Evolutionary conservation across 495 filamentous ascomycete species (phyloP), one percentile per base, ranked within the genome.

Genomic region (Saxophila tyrrhenica): DNA sequence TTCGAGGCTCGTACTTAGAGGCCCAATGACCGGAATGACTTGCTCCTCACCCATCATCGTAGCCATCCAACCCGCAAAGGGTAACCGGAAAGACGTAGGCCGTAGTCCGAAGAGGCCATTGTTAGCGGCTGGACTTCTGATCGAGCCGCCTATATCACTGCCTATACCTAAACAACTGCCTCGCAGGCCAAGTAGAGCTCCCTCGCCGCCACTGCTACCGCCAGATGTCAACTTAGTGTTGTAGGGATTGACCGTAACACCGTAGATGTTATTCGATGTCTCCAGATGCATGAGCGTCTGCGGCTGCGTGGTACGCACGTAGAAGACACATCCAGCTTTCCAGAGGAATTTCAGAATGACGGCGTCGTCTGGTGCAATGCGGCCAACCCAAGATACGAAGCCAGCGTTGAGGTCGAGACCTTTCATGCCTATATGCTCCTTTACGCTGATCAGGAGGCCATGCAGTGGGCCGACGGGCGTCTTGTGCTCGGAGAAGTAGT

Each of bases 201-300:
- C 78, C 62, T 88, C 84, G 45, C 84, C 84, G 15, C 83, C 82
- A 1, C 79, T 79, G 43, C 77, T 81, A 0, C 83, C 83, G 5
- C 83, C 83, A 3, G 75, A 64, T 10, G 77, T 83, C 25, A 85
- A 62, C 0, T 63, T 65, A 5, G 65, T 70, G 61, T 84, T 82
- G 52, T 72, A 68, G 0, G 83, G 78, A 61, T 82, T 80, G 8
- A 77, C 67, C 0, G 79, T 81, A n/a, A 67, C 73, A 54, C 79
- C 81, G 56, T 79, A 84, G 15, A 84, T 50, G 57, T 82, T 82
- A 54, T 56, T 74, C 41, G 56, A 65, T 21, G 76, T 77, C 61
- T 80, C 78, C 13, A 79, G 62, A 54, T 79, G 81, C 81, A 86
- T 86, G 50, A 79, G 62, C 19, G 67, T 73, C 59, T 80, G 77